A percentile compares a stretch with the other conserved stretches of the same genome.
Evolutionary conservation across 1,284 basidiomycete species (phyloP).

Genomic region (Boletus calvinii): DNA sequence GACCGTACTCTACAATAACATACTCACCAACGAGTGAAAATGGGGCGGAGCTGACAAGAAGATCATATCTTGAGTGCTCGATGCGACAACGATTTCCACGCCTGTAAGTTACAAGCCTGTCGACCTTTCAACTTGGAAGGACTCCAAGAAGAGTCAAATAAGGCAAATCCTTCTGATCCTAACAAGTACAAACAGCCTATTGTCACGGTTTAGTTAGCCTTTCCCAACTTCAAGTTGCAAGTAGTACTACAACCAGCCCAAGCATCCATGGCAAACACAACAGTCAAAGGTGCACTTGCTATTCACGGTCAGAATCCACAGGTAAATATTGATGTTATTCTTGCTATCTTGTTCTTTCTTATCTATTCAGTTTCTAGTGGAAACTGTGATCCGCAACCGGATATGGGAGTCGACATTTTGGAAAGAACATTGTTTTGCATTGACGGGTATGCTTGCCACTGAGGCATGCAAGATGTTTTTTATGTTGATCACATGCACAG

Average conservation of each 20-base stretch:
- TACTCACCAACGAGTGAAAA: neutral
- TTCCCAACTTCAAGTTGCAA: neutral
- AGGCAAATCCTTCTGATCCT: conserved; percentile 16
- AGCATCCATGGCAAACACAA: conserved; percentile 82
- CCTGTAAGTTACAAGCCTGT: too few relatives aligned
- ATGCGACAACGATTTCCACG: neutral
- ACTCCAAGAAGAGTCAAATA: too few relatives aligned
- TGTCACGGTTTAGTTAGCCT: too few relatives aligned
- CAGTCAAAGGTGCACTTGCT: conserved; percentile 73
- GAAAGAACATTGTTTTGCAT: conserved; percentile 96
- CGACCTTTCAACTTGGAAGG: too few relatives aligned
- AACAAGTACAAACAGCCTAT: conserved; percentile 26
- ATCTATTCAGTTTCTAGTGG: conserved; percentile 81
- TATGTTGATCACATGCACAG: conserved; percentile 40
- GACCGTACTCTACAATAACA: too few relatives aligned
- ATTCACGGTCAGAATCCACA: conserved; percentile 97
- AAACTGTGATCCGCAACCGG: conserved; percentile 93
- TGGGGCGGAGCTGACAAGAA: neutral
- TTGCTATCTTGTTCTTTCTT: conserved; percentile 19
- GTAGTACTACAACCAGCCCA: too few relatives aligned
- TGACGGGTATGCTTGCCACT: conserved; percentile 61
- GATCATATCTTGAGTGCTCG: neutral
- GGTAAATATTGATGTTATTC: conserved; percentile 41
- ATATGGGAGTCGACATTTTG: conserved; percentile 96
- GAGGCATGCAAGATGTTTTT: neutral